A percentile compares a stretch with the other conserved stretches of the same genome.
These are phyloP conservation scores for Pseudonitzschia multiseries DNA, from an alignment of 108 stramenopile genomes.

Conservation along the genomic window DNA sequence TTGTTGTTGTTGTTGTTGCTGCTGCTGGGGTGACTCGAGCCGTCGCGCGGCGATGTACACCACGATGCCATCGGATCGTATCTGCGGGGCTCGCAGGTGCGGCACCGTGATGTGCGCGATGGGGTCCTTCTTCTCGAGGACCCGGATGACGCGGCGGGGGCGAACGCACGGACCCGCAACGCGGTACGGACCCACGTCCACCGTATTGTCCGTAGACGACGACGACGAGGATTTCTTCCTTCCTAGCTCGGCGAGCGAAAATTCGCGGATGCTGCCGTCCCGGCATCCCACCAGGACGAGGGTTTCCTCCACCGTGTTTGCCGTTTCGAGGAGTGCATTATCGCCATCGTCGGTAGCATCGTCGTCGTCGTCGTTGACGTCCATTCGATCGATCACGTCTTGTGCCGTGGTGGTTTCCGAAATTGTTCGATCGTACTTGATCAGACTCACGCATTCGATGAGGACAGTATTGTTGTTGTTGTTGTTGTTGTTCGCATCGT, in stretches of 20 bases:
- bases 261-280: constrained; percentile 46
- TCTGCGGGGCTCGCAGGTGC: background rate
- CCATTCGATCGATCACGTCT: constrained; percentile 27
- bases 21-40: no score
- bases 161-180: constrained; percentile 29
- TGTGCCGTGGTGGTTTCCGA: constrained; percentile 24
- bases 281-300: constrained; percentile 43
- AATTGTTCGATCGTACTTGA: constrained; percentile 10
- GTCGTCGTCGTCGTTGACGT: constrained; percentile 17
- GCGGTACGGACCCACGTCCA: constrained; percentile 23
- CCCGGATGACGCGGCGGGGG: constrained; percentile 36
- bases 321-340: background rate
- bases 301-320: constrained; percentile 15
- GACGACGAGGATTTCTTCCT: background rate
- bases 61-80: constrained; percentile 23
- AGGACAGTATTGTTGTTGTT: background rate
- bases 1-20: background rate
- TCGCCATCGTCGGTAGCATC: constrained; percentile 15
- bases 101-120: constrained; percentile 30
- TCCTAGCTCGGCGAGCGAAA: constrained; percentile 21
- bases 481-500: background rate
- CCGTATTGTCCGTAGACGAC: background rate
- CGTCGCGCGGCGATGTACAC: constrained; percentile 19
- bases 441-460: constrained; percentile 33
- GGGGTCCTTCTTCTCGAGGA: constrained; percentile 30